Evolutionary conservation across 345 rosid species (phyloP).

Genomic region (Moricandia arvensis): DNA sequence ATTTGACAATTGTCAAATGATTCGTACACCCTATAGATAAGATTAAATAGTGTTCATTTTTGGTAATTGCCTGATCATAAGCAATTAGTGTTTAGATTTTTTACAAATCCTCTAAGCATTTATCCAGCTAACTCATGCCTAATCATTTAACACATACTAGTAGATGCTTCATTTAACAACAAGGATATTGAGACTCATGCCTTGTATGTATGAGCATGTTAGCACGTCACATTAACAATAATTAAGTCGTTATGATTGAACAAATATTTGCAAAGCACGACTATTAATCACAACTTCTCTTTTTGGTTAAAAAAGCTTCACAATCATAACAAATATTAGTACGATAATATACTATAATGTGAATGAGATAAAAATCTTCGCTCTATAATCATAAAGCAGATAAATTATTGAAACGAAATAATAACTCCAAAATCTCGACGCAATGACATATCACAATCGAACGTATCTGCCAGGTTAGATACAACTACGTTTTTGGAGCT

Average conservation of each 20-base stretch:
- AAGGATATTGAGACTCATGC: not conserved
- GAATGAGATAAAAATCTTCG: not conserved
- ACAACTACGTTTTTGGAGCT: not conserved
- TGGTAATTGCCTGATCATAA: slow-evolving; percentile 22
- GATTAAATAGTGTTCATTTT: not conserved
- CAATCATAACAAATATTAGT: not conserved
- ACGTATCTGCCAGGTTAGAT: slow-evolving; percentile 20
- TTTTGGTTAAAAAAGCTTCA: not conserved
- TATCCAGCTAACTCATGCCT: not conserved
- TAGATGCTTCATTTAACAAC: not conserved
- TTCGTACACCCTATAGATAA: slow-evolving; percentile 9
- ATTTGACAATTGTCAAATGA: slow-evolving; percentile 36
- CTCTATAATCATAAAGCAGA: not conserved
- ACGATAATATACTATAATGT: slow-evolving; percentile 15
- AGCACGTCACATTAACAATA: not conserved
- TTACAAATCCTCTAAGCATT: not conserved
- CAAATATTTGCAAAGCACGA: too few species aligned
- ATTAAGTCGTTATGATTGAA: not conserved
- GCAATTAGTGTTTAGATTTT: not conserved
- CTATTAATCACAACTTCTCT: too few species aligned
- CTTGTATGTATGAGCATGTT: not conserved
- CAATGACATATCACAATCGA: slow-evolving; percentile 7
- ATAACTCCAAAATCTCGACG: slow-evolving; percentile 9
- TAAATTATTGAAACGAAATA: not conserved
- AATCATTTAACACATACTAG: not conserved